phyloP scores from a whole-genome alignment of 1,284 basidiomycete genomes.

The Mycosarcoma maydis region DNA sequence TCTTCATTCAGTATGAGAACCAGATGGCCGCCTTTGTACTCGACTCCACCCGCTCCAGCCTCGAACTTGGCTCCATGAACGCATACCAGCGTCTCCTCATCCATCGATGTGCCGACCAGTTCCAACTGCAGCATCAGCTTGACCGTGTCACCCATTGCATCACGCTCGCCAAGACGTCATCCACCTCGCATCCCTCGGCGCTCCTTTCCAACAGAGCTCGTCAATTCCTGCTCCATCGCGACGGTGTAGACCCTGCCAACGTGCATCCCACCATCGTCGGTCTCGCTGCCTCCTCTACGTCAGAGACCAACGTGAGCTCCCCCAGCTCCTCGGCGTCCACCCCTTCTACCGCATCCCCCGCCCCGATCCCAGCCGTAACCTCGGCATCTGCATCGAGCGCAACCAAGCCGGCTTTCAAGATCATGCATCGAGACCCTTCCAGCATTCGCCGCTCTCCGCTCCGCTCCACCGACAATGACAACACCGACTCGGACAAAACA shows the following conservation, averaged over 20 bases:
- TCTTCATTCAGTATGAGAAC: slow-evolving; percentile 51
- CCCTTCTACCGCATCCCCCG: slow-evolving; percentile 18
- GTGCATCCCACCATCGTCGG: slow-evolving; percentile 4
- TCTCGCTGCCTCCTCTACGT: neutral
- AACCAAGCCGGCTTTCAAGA: slow-evolving; percentile 33
- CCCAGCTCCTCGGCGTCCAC: slow-evolving; percentile 7
- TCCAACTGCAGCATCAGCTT: slow-evolving; percentile 38
- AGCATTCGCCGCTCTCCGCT: slow-evolving; percentile 13
- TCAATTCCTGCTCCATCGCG: slow-evolving; percentile 11
- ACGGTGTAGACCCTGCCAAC: slow-evolving; percentile 18
- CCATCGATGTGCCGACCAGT: slow-evolving; percentile 54
- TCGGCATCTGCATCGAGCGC: slow-evolving; percentile 3
- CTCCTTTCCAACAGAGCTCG: slow-evolving; percentile 35
- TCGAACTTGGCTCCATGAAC: slow-evolving; percentile 57
- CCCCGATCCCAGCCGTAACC: neutral
- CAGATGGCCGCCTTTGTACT: slow-evolving; percentile 46
- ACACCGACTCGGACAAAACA: slow-evolving; percentile 25
- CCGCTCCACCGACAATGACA: slow-evolving; percentile 8
- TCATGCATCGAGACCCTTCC: slow-evolving; percentile 53
- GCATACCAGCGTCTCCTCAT: slow-evolving; percentile 54
- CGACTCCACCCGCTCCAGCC: slow-evolving; percentile 11
- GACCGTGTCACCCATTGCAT: slow-evolving; percentile 48
- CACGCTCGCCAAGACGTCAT: slow-evolving; percentile 36
- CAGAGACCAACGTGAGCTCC: neutral
- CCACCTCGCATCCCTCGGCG: slow-evolving; percentile 21